Evolutionary conservation across 2,329 filamentous ascomycete genomes (phyloP).

Genomic region (Metarhizium anisopliae): DNA sequence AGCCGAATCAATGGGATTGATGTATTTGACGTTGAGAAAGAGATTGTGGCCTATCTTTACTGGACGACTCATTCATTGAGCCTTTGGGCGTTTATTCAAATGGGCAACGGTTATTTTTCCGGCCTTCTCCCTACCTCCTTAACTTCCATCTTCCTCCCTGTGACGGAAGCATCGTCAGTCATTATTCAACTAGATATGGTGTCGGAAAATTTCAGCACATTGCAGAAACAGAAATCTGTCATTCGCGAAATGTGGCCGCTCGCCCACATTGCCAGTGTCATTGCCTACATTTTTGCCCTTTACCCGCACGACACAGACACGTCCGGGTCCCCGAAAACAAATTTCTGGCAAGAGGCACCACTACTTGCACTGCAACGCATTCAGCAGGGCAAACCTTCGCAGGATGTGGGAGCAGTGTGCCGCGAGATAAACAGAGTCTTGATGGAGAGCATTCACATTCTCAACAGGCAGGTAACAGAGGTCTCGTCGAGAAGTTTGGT

Average conservation of each 20-base stretch:
- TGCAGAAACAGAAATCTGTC: slow-evolving; percentile 24
- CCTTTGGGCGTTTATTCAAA: slow-evolving; percentile 29
- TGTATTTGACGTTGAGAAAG: slow-evolving; percentile 29
- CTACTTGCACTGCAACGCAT: slow-evolving; percentile 12
- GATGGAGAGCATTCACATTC: slow-evolving; percentile 16
- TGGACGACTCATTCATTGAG: slow-evolving; percentile 30
- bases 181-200: slow-evolving; percentile 25
- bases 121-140: slow-evolving; percentile 14
- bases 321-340: slow-evolving; percentile 8
- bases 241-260: slow-evolving; percentile 27
- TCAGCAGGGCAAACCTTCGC: slow-evolving; percentile 13
- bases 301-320: slow-evolving; percentile 12
- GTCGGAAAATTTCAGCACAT: slow-evolving; percentile 27
- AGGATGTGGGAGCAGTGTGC: slow-evolving; percentile 14
- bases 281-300: slow-evolving; percentile 20
- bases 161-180: slow-evolving; percentile 19
- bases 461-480: slow-evolving; percentile 14
- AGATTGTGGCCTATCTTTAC: slow-evolving; percentile 28
- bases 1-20: slow-evolving; percentile 32
- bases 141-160: slow-evolving; percentile 19
- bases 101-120: slow-evolving; percentile 17
- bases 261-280: slow-evolving; percentile 21
- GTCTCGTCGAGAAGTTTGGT: slow-evolving; percentile 17
- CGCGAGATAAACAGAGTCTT: slow-evolving; percentile 19
- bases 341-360: slow-evolving; percentile 14